Conservation (phyloP, 78 protist species). For the Goniomonas avonlea region DNA sequence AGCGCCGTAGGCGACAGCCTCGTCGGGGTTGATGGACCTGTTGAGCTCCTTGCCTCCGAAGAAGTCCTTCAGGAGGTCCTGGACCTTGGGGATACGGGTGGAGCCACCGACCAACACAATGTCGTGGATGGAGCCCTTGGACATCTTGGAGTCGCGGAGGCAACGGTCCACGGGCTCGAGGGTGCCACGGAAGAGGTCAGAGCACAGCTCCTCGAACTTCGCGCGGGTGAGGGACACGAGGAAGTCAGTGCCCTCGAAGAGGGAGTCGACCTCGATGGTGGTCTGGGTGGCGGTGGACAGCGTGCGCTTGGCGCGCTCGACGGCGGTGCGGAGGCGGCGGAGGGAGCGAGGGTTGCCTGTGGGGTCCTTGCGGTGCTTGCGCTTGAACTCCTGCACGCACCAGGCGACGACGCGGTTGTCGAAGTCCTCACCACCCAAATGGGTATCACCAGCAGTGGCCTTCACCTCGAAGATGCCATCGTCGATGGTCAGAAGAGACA, state of each 20-base stretch:
- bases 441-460: slow-evolving; percentile 80
- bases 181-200: slow-evolving; percentile 81
- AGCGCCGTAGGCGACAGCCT: slow-evolving; percentile 99
- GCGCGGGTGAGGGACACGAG: slow-evolving; percentile 90
- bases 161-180: slow-evolving; percentile 82
- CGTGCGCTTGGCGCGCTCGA: slow-evolving; percentile 73
- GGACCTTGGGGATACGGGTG: slow-evolving; percentile 96
- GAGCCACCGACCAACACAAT: slow-evolving; percentile 97
- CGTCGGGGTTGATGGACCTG: slow-evolving; percentile 93
- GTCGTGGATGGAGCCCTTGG: slow-evolving; percentile 69
- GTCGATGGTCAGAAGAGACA: slow-evolving; percentile 71
- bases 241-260: slow-evolving; percentile 93
- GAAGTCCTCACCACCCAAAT: slow-evolving; percentile 82
- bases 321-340: slow-evolving; percentile 59
- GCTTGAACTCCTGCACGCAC: slow-evolving; percentile 45
- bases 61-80: slow-evolving; percentile 81
- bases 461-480: slow-evolving; percentile 72
- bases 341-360: slow-evolving; percentile 34
- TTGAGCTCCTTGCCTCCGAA: slow-evolving; percentile 91
- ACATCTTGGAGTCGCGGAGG: slow-evolving; percentile 78
- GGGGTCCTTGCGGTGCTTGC: slow-evolving; percentile 42
- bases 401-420: slow-evolving; percentile 59
- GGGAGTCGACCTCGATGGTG: slow-evolving; percentile 90
- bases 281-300: slow-evolving; percentile 64
- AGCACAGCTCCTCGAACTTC: slow-evolving; percentile 88